phyloP scores from a whole-genome alignment of 306 rosid genomes.

The Malus fusca region DNA sequence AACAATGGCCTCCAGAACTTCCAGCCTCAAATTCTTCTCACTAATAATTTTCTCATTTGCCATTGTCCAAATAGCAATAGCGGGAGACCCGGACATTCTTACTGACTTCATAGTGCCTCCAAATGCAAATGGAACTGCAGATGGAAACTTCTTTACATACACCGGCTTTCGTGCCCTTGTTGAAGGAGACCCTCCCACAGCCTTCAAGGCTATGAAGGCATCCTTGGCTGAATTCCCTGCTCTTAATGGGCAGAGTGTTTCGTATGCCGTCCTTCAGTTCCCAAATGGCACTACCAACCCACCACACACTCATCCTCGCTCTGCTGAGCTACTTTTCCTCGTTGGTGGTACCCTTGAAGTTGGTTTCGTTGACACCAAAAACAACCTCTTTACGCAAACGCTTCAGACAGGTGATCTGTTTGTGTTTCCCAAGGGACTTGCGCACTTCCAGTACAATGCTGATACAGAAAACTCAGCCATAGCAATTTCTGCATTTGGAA shows the following conservation, averaged over 20 bases:
- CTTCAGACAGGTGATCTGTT: conserved; percentile 3
- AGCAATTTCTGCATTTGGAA: conserved; percentile 2
- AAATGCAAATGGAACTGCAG: not conserved
- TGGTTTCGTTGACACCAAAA: conserved; percentile 6
- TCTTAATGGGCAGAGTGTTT: conserved; percentile 4
- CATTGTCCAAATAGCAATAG: conserved; percentile 12
- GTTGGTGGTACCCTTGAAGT: not conserved
- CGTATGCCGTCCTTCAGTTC: not conserved
- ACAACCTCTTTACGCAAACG: not conserved
- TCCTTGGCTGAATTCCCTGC: not conserved
- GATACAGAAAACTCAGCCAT: not conserved
- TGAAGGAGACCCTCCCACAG: not conserved
- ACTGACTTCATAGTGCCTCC: conserved; percentile 28
- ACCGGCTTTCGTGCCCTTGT: conserved; percentile 16
- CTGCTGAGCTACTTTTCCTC: conserved; percentile 4
- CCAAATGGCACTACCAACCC: not conserved
- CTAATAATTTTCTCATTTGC: conserved; percentile 6
- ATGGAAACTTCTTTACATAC: conserved; percentile 15
- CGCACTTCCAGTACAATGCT: conserved; percentile 5
- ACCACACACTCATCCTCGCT: conserved; percentile 8
- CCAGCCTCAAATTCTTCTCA: conserved; percentile 11
- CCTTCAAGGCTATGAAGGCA: conserved; percentile 12
- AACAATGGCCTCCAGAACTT: not conserved
- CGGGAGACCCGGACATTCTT: conserved; percentile 31
- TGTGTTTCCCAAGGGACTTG: not conserved